Evolutionary conservation across 306 rosid genomes (phyloP).

Genomic region (Cajanus cajan): DNA sequence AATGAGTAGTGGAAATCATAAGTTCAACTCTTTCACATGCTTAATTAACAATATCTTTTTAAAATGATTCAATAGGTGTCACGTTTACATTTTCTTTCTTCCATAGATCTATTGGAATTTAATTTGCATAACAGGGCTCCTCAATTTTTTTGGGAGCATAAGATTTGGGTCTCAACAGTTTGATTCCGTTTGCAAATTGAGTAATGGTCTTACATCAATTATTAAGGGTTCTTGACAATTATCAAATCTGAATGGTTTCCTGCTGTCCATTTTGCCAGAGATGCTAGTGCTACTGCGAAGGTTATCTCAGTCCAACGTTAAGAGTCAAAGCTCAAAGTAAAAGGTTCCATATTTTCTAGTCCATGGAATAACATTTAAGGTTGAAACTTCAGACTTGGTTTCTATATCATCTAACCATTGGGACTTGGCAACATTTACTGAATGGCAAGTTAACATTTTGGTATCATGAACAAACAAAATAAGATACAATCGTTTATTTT

Average conservation of each 20-base stretch:
- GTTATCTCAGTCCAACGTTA: not conserved
- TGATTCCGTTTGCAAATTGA: not conserved
- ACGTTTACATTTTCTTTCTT: not conserved
- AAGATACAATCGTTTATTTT: not conserved
- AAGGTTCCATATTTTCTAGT: not conserved
- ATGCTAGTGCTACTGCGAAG: not conserved
- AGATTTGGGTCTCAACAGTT: not conserved
- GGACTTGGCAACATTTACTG: not conserved
- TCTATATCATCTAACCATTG: not conserved
- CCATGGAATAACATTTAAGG: not conserved
- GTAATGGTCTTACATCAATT: not conserved
- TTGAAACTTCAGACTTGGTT: not conserved
- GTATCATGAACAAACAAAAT: constrained; percentile 4
- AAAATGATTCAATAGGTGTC: not conserved
- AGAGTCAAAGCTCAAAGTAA: not conserved
- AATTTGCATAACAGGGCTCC: not conserved
- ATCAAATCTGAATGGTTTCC: not conserved
- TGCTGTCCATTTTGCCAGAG: not conserved
- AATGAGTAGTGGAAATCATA: not conserved
- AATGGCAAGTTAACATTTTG: not conserved
- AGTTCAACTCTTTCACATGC: not conserved
- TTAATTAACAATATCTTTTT: not conserved
- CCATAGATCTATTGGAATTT: not conserved
- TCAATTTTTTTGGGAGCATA: not conserved
- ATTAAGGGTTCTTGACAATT: not conserved